phyloP scores from a whole-genome alignment of 2,329 filamentous ascomycete genomes.

The Fusarium sp. region DNA sequence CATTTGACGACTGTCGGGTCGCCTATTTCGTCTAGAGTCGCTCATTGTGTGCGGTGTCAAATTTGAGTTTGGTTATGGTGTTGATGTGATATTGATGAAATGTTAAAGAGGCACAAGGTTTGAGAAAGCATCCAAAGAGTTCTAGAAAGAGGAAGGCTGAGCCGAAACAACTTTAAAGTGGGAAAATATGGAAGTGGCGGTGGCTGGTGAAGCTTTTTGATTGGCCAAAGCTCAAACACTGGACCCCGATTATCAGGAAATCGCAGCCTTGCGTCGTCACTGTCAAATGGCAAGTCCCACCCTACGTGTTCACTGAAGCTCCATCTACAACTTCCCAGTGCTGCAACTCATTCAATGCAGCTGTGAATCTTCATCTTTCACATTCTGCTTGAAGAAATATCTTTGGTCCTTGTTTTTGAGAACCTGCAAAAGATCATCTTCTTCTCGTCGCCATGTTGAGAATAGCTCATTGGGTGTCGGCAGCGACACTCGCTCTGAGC shows the following conservation, averaged over 20 bases:
- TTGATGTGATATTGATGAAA: not conserved
- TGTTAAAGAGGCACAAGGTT: constrained; percentile 8
- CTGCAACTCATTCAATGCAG: constrained; percentile 20
- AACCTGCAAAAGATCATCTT: not conserved
- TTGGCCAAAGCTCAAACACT: constrained; percentile 44
- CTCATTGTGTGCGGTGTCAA: constrained; percentile 43
- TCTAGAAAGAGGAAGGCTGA: constrained; percentile 41
- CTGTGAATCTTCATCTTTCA: constrained; percentile 5
- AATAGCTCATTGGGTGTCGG: constrained; percentile 50
- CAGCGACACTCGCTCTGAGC: constrained; percentile 48
- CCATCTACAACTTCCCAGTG: not conserved
- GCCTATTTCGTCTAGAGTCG: constrained; percentile 52
- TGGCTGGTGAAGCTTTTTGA: constrained; percentile 39
- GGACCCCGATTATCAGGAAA: constrained; percentile 7
- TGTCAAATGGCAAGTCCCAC: constrained; percentile 13
- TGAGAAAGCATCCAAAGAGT: constrained; percentile 10
- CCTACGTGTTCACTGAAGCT: constrained; percentile 46
- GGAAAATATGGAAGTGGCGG: constrained; percentile 24
- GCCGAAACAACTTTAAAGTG: constrained; percentile 21
- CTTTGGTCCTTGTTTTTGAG: not conserved
- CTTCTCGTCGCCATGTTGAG: constrained; percentile 47
- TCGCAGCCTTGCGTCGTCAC: constrained; percentile 48
- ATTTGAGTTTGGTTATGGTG: not conserved
- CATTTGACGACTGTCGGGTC: constrained; percentile 69
- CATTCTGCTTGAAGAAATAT: not conserved